Percentiles rank a stretch among this genome's conserved stretches.
Conservation (phyloP, 495 filamentous ascomycete species). For the Hypoxylon subgilvum region DNA sequence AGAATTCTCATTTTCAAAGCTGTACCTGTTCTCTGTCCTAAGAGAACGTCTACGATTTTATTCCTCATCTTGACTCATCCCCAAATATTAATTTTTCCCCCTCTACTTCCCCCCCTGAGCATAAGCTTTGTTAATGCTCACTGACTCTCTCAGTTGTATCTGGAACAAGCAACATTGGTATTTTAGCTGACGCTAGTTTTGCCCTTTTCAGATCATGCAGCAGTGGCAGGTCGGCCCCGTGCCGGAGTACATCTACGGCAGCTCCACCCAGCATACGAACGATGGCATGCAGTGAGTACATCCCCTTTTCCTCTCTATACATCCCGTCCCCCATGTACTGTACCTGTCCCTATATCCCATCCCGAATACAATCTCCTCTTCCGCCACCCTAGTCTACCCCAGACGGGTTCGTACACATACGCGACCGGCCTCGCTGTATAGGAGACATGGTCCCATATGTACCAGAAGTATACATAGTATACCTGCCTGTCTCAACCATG, state of each 20-base stretch:
- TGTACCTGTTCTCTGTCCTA: slow-evolving; percentile 24
- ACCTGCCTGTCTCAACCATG: slow-evolving; percentile 34
- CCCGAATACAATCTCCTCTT: slow-evolving; percentile 12
- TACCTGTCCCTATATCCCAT: slow-evolving; percentile 35
- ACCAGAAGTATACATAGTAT: slow-evolving; percentile 38
- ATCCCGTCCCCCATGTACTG: slow-evolving; percentile 48
- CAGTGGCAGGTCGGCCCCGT: slow-evolving; percentile 58
- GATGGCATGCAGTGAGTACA: slow-evolving; percentile 59
- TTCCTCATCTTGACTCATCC: slow-evolving; percentile 25
- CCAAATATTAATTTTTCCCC: slow-evolving; percentile 17
- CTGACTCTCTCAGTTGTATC: slow-evolving; percentile 27
- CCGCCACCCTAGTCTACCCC: slow-evolving; percentile 29
- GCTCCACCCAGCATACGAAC: slow-evolving; percentile 55
- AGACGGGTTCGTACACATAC: slow-evolving; percentile 38
- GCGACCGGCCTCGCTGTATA: slow-evolving; percentile 27
- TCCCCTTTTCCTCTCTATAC: slow-evolving; percentile 44
- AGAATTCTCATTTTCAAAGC: slow-evolving; percentile 19
- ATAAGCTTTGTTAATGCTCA: slow-evolving; percentile 26
- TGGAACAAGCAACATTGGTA: slow-evolving; percentile 32
- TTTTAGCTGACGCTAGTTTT: slow-evolving; percentile 41
- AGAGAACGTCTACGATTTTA: slow-evolving; percentile 1
- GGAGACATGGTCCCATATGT: slow-evolving; percentile 36
- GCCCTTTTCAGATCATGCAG: slow-evolving; percentile 55
- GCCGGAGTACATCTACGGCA: slow-evolving; percentile 55
- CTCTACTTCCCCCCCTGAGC: background rate